phyloP scores from a whole-genome alignment of 352 stramenopile species.

The Phytophthora sp. region DNA sequence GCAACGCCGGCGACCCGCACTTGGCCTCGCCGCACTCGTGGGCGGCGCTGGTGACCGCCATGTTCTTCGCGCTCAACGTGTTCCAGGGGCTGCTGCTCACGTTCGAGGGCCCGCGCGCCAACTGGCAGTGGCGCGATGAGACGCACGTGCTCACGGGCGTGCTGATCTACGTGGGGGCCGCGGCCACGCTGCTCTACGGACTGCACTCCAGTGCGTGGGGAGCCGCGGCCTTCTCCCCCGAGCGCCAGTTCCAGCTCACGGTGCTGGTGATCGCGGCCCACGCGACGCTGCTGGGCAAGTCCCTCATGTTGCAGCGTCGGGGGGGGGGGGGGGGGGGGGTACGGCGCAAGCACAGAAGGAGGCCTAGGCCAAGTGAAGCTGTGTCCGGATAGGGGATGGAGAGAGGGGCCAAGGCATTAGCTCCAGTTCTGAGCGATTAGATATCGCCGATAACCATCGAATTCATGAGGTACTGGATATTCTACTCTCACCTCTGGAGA shows the following conservation, averaged over 20 bases:
- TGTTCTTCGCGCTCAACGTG: slow-evolving; percentile 71
- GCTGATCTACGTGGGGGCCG: slow-evolving; percentile 61
- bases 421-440: too few species aligned
- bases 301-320: slow-evolving; percentile 29
- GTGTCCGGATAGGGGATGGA: too few species aligned
- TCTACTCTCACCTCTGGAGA: too few species aligned
- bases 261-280: slow-evolving; percentile 56
- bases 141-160: slow-evolving; percentile 67
- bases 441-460: too few species aligned
- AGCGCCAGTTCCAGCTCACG: slow-evolving; percentile 56
- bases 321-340: background rate
- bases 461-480: too few species aligned
- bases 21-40: slow-evolving; percentile 61
- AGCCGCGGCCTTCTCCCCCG: slow-evolving; percentile 24
- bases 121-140: slow-evolving; percentile 82
- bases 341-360: slow-evolving; percentile 14
- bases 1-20: slow-evolving; percentile 31
- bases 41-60: slow-evolving; percentile 49
- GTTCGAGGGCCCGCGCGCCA: slow-evolving; percentile 50
- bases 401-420: too few species aligned
- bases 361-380: slow-evolving; percentile 19
- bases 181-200: slow-evolving; percentile 39
- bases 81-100: slow-evolving; percentile 71
- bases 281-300: slow-evolving; percentile 49
- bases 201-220: slow-evolving; percentile 57